These are phyloP conservation scores for Leptodermis oblonga DNA, from an alignment of 257 asterid species.

Conservation along the genomic window DNA sequence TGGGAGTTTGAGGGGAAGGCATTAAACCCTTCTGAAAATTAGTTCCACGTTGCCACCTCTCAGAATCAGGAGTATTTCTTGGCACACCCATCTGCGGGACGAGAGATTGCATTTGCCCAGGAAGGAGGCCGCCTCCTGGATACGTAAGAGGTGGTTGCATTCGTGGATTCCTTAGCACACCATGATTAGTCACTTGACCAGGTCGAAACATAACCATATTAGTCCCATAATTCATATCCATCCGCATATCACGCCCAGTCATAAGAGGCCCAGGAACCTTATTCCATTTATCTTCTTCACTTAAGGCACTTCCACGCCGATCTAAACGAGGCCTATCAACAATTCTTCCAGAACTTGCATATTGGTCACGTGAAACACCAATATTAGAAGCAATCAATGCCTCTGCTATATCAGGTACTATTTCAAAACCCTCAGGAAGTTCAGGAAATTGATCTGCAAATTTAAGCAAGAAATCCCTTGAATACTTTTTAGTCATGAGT, in stretches of 20 bases:
- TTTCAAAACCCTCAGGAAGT: constrained; percentile 62
- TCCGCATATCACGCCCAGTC: constrained; percentile 46
- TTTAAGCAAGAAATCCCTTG: constrained; percentile 82
- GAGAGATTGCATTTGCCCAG: constrained; percentile 65
- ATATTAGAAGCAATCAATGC: constrained; percentile 30
- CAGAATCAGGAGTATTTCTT: constrained; percentile 70
- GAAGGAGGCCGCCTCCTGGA: constrained; percentile 49
- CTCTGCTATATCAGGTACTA: constrained; percentile 43
- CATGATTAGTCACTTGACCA: constrained; percentile 55
- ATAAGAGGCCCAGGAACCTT: constrained; percentile 49
- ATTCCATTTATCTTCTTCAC: constrained; percentile 68
- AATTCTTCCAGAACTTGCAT: constrained; percentile 49
- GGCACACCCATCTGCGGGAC: constrained; percentile 57
- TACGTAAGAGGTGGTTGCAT: constrained; percentile 46
- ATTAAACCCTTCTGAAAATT: constrained; percentile 69
- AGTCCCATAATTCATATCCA: constrained; percentile 37
- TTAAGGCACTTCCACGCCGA: constrained; percentile 55
- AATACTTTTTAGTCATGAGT: constrained; percentile 50
- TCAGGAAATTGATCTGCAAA: constrained; percentile 56
- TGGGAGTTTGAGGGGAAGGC: constrained; percentile 73
- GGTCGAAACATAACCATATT: constrained; percentile 48
- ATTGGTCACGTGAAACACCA: constrained; percentile 35
- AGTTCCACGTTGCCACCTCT: constrained; percentile 86
- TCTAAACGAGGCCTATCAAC: constrained; percentile 64
- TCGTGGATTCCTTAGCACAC: constrained; percentile 61